phyloP scores from a whole-genome alignment of 345 rosid genomes.

The Psidium guajava region DNA sequence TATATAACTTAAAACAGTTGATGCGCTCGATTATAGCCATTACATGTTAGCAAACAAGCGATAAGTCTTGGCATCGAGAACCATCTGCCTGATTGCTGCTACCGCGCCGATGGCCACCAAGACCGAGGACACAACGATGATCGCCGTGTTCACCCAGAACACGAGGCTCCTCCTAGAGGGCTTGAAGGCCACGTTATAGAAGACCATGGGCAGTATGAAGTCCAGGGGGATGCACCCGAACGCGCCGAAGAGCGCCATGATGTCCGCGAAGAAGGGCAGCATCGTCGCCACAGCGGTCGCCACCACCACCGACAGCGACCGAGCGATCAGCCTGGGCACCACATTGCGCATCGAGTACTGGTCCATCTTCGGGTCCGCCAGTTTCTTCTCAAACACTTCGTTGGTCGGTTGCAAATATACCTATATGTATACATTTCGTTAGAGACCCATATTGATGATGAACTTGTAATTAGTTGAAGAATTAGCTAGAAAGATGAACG shows the following conservation, averaged over 20 bases:
- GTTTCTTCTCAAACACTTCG: conserved; percentile 24
- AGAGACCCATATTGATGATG: not conserved
- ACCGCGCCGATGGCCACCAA: conserved; percentile 24
- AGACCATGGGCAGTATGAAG: conserved; percentile 32
- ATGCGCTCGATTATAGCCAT: not conserved
- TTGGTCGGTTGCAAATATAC: conserved; percentile 41
- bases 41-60: conserved; percentile 31
- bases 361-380: conserved; percentile 24
- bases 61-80: conserved; percentile 33
- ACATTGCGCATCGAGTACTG: conserved; percentile 30
- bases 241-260: conserved; percentile 37
- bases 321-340: conserved; percentile 21
- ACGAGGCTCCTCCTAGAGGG: conserved; percentile 23
- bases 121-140: conserved; percentile 13
- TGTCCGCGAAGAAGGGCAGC: conserved; percentile 54
- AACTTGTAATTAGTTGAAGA: not conserved
- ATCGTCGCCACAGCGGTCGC: conserved; percentile 24
- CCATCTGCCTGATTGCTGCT: conserved; percentile 30
- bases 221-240: conserved; percentile 42
- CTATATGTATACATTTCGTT: conserved; percentile 3
- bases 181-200: conserved; percentile 34
- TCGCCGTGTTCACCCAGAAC: conserved; percentile 29
- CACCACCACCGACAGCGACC: conserved; percentile 21
- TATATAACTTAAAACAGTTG: too few species aligned
- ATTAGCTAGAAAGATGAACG: not conserved